Percentiles rank a stretch among this genome's conserved stretches.
Evolutionary conservation across 352 stramenopile species (phyloP).

Genomic region (Pythium aphanidermatum): DNA sequence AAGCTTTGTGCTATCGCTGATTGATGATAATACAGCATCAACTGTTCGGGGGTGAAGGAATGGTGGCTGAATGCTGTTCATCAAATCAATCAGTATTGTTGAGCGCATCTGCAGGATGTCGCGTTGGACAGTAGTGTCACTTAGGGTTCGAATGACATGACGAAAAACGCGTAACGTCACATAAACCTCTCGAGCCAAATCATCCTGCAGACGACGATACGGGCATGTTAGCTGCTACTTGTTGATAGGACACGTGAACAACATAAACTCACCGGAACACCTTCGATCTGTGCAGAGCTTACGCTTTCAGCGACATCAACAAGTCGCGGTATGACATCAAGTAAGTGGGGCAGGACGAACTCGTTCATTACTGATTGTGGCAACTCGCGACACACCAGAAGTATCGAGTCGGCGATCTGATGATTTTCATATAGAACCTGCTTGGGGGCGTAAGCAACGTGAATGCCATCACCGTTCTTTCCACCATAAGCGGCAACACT

Average conservation of each 20-base stretch:
- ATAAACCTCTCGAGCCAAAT: conserved; percentile 68
- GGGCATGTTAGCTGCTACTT: background rate
- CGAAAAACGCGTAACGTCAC: conserved; percentile 57
- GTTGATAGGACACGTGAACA: background rate
- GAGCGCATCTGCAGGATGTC: conserved; percentile 43
- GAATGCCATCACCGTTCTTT: conserved; percentile 35
- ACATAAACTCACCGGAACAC: conserved; percentile 50
- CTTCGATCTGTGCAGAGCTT: conserved; percentile 52
- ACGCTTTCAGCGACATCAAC: conserved; percentile 68
- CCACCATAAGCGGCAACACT: conserved; percentile 23
- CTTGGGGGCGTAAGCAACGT: conserved; percentile 61
- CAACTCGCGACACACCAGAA: conserved; percentile 59
- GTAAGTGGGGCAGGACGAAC: conserved; percentile 33
- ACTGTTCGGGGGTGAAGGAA: conserved; percentile 59
- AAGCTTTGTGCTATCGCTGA: conserved; percentile 12
- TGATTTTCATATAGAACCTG: conserved; percentile 54
- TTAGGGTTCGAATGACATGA: conserved; percentile 53
- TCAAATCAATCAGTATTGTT: conserved; percentile 38
- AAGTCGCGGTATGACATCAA: conserved; percentile 28
- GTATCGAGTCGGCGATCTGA: conserved; percentile 53
- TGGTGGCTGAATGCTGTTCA: conserved; percentile 48
- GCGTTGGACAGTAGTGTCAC: conserved; percentile 34
- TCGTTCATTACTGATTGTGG: conserved; percentile 37
- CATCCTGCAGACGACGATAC: conserved; percentile 29
- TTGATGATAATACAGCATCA: conserved; percentile 46